Conservation (phyloP, 202 grass and related monocot genomes). For the Panicum virgatum region DNA sequence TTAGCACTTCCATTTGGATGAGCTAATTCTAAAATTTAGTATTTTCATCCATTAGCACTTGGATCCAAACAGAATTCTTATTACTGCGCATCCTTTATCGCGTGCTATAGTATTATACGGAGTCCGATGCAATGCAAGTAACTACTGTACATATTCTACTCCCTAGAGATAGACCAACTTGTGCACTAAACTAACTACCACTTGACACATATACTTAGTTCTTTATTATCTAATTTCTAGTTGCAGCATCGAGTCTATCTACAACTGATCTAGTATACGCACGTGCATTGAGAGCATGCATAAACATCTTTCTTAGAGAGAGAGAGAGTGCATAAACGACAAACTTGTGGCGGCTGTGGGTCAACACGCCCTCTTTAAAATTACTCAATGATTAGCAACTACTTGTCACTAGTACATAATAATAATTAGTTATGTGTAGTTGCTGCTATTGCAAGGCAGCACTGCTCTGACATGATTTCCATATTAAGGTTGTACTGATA, state of each 20-base stretch:
- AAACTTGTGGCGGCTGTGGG: constrained; percentile 32
- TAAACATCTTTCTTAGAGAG: too few relatives aligned
- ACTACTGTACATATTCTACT: not conserved
- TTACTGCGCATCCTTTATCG: too few relatives aligned
- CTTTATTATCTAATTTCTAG: not conserved
- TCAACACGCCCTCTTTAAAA: constrained; percentile 2
- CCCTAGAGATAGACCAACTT: not conserved
- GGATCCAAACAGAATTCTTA: too few relatives aligned
- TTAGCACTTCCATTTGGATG: too few relatives aligned
- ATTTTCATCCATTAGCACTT: too few relatives aligned
- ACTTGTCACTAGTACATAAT: too few relatives aligned
- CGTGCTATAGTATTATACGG: not conserved
- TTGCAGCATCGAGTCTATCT: not conserved
- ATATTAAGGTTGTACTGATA: not conserved
- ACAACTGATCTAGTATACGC: not conserved
- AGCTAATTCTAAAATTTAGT: too few relatives aligned
- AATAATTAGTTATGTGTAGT: not conserved
- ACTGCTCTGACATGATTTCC: not conserved
- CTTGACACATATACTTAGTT: not conserved
- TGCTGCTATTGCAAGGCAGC: not conserved
- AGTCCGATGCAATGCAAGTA: not conserved
- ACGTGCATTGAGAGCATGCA: not conserved
- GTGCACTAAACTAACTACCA: constrained; percentile 6
- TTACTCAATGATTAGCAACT: not conserved
- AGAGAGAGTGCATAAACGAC: too few relatives aligned